Conservation (phyloP, 31 red algal species). For the Bonnemaisonia californica region DNA sequence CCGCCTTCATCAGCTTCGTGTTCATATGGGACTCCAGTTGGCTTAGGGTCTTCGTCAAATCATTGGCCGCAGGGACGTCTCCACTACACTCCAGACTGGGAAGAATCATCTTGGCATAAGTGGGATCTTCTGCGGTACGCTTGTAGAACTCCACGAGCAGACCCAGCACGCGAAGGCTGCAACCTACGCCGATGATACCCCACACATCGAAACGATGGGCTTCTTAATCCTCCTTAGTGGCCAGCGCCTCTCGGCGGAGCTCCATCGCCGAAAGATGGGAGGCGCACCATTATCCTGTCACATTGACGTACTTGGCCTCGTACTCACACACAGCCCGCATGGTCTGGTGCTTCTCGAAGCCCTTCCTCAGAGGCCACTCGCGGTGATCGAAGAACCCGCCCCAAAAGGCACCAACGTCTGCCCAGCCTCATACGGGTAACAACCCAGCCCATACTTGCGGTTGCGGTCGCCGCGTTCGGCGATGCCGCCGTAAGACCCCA, state of each 20-base stretch:
- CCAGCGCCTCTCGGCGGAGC: slow-evolving; percentile 1
- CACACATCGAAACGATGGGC: slow-evolving; percentile 5
- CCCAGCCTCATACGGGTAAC: slow-evolving; percentile 19
- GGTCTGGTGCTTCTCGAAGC: slow-evolving; percentile 20
- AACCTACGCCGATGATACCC: slow-evolving; percentile 5
- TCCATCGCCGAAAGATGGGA: slow-evolving; percentile 14
- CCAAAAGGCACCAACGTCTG: background rate
- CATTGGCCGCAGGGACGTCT: background rate
- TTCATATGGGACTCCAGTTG: slow-evolving; percentile 23
- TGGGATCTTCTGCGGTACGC: slow-evolving; percentile 8
- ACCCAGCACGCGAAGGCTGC: background rate
- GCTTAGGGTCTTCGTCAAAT: slow-evolving; percentile 22
- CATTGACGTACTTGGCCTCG: slow-evolving; percentile 40
- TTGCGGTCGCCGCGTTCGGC: background rate
- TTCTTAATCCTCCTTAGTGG: background rate
- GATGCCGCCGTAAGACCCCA: background rate
- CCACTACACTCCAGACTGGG: background rate
- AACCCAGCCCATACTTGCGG: slow-evolving; percentile 2
- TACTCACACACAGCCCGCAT: slow-evolving; percentile 11
- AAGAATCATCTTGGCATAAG: slow-evolving; percentile 2
- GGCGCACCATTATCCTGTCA: slow-evolving; percentile 22
- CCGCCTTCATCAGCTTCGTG: slow-evolving; percentile 36
- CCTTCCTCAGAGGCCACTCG: slow-evolving; percentile 23
- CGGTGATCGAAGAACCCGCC: slow-evolving; percentile 44
- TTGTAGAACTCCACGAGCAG: slow-evolving; percentile 39